Base-by-base conservation (phyloP, 2,329 filamentous ascomycete genomes). In the Aspergillus novoparasiticus region DNA sequence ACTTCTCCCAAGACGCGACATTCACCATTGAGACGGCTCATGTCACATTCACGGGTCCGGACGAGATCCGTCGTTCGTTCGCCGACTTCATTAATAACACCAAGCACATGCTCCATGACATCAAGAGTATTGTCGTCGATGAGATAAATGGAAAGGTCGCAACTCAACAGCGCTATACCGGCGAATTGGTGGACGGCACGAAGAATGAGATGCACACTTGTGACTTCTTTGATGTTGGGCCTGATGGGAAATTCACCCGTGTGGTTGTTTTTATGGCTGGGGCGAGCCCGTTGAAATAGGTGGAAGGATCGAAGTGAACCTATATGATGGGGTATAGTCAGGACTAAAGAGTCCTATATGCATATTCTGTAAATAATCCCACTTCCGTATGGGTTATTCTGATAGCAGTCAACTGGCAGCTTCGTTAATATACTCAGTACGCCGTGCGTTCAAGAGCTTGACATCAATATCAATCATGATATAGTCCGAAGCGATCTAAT, bases 191-290 rank as follows among this genome's bases (percentile, higher is more conserved):
- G 6, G 57, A 64, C 8, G 63, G 63, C 6, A 57, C 57, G 0
- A 19, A 53, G 30, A 48, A 46, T 4, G 57, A 64, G 32, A 54
- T 64, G 51, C 6, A 36, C 3, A 64, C 59, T 48, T 64, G 60
- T 12, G 62, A 64, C n/a, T 60, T 64, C 21, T 64, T 64, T 19
- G 60, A 62, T 16, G 10, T 64, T 2, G 60, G 57, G 19, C 21
- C 39, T 0, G 39, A 60, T 23, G 63, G 60, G 8, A 46, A 36
- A 32, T 57, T 64, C 30, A 28, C 23, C 3, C 39, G 43, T 1
- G 60, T 64, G 26, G 2, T 54, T 12, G 26, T 64, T 51, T 64
- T 57, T 57, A 64, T 64, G 63, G 46, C 50, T 12, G 63, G 63
- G 1, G 19, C 9, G 45, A 62, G 30, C 41, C 63, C 63, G 21